Conservation (phyloP, 208 protist species). For the Novymonas esmeraldas region DNA sequence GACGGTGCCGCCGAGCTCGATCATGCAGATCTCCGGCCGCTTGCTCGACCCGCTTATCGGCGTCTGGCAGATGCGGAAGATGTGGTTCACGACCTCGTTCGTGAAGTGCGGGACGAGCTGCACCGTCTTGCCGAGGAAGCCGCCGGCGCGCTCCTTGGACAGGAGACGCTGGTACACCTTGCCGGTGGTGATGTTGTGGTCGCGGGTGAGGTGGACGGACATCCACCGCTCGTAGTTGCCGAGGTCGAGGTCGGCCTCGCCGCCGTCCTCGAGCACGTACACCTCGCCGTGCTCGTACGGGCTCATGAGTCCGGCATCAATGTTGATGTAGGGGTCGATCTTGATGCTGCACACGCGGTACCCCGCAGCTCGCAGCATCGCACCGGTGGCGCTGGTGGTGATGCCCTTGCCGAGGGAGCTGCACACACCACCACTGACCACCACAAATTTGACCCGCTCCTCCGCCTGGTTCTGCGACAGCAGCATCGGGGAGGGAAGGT, state of each 20-base stretch:
- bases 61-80: slow-evolving; percentile 88
- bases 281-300: slow-evolving; percentile 98
- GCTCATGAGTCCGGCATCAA: slow-evolving; percentile 94
- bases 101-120: slow-evolving; percentile 98
- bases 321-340: slow-evolving; percentile 99
- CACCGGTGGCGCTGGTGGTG: slow-evolving; percentile 83
- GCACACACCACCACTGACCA: slow-evolving; percentile 99
- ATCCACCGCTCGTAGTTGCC: slow-evolving; percentile 99
- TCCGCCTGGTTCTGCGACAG: slow-evolving; percentile 42
- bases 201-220: slow-evolving; percentile 91
- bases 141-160: slow-evolving; percentile 95
- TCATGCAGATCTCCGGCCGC: slow-evolving; percentile 96
- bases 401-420: slow-evolving; percentile 98
- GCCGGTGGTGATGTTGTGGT: slow-evolving; percentile 99
- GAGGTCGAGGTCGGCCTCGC: slow-evolving; percentile 97
- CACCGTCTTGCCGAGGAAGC: slow-evolving; percentile 99
- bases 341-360: slow-evolving; percentile 97
- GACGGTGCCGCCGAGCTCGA: slow-evolving; percentile 98
- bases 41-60: slow-evolving; percentile 79
- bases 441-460: slow-evolving; percentile 91
- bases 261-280: slow-evolving; percentile 99
- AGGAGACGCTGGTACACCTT: slow-evolving; percentile 98
- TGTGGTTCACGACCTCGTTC: slow-evolving; percentile 90
- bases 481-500: slow-evolving; percentile 80
- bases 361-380: slow-evolving; percentile 86